phyloP scores from a whole-genome alignment of 257 asterid species.

The Plantago major region DNA sequence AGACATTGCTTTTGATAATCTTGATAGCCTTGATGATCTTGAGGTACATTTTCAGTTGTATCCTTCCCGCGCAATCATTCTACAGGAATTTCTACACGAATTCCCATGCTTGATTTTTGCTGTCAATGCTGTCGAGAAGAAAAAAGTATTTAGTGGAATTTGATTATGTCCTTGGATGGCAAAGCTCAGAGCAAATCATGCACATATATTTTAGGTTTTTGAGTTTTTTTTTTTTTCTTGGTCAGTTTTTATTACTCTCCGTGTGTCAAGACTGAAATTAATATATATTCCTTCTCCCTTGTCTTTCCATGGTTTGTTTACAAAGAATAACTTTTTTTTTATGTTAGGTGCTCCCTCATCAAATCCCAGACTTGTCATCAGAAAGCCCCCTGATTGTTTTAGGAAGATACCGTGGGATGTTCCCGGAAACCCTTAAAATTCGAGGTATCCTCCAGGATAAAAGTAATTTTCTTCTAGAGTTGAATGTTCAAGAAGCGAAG shows the following conservation, averaged over 20 bases:
- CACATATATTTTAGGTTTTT: conserved; percentile 1
- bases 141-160: no score
- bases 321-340: conserved; percentile 21
- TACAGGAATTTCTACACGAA: no score
- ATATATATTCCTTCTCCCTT: conserved; percentile 3
- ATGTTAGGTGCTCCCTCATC: conserved; percentile 73
- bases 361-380: conserved; percentile 78
- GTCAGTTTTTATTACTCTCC: conserved; percentile 3
- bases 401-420: conserved; percentile 79
- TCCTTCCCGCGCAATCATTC: conserved; percentile 4
- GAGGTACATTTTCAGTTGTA: conserved; percentile 44
- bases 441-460: conserved; percentile 59
- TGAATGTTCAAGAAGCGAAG: conserved; percentile 59
- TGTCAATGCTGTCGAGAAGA: no score
- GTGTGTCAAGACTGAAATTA: conserved; percentile 1
- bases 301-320: conserved; percentile 17
- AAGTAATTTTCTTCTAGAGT: conserved; percentile 44
- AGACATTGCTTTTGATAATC: conserved; percentile 59
- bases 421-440: conserved; percentile 56
- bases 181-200: neutral
- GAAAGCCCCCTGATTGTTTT: conserved; percentile 70
- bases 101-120: neutral
- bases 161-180: no score
- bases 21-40: conserved; percentile 58
- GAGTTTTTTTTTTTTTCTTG: conserved; percentile 7